phyloP scores from a whole-genome alignment of 176 grass and related monocot species.

The Areca catechu region DNA sequence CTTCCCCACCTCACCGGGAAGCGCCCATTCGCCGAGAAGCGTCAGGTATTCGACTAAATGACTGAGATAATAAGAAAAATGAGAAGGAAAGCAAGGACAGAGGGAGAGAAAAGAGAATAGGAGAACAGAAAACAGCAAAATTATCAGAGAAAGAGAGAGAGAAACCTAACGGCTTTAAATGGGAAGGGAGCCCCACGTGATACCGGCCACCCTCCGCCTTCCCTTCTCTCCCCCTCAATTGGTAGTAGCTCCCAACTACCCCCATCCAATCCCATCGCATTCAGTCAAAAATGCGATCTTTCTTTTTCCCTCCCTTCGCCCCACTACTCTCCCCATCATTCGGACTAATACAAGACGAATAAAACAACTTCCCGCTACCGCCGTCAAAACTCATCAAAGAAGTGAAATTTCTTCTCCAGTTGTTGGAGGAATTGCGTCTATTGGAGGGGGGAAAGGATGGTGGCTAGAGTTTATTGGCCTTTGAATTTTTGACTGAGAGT shows the following conservation, averaged over 20 bases:
- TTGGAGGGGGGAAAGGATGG: not conserved
- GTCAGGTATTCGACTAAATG: not conserved
- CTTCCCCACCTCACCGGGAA: not conserved
- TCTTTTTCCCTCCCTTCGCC: not conserved
- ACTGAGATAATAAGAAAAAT: not conserved
- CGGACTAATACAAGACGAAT: too few relatives aligned
- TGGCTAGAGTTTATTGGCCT: not conserved
- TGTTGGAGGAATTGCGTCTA: too few relatives aligned
- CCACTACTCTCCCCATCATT: too few relatives aligned
- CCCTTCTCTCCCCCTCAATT: not conserved
- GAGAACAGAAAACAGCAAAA: not conserved
- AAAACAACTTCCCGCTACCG: too few relatives aligned
- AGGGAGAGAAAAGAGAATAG: not conserved
- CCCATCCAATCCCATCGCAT: conserved; percentile 3
- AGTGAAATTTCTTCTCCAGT: too few relatives aligned
- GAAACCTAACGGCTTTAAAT: not conserved
- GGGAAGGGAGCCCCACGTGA: conserved; percentile 9
- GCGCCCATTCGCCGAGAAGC: not conserved
- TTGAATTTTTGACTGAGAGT: not conserved
- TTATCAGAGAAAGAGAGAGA: not conserved
- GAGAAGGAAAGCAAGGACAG: not conserved
- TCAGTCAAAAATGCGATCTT: not conserved
- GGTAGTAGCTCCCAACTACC: conserved; percentile 15
- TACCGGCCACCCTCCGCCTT: not conserved
- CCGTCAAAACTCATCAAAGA: too few relatives aligned